Conservation (phyloP, 208 protist species). For the Wallacemonas sp. region DNA sequence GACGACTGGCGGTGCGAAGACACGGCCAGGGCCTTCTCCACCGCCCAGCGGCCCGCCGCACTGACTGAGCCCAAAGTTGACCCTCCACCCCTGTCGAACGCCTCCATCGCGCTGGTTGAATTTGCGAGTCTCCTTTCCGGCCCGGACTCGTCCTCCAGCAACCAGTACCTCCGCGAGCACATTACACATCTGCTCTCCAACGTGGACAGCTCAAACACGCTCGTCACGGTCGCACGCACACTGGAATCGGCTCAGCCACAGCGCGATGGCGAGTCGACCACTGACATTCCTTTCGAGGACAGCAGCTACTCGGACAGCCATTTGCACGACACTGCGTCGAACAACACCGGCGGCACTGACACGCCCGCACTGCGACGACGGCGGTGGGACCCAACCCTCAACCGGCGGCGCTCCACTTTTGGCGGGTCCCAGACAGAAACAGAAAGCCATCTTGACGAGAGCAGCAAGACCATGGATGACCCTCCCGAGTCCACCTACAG, state of each 20-base stretch:
- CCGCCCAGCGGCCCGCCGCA: neutral
- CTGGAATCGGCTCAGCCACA: constrained; percentile 33
- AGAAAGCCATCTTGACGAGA: constrained; percentile 13
- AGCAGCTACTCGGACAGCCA: constrained; percentile 4
- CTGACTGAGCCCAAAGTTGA: constrained; percentile 6
- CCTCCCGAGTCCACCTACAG: neutral
- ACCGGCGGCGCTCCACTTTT: constrained; percentile 3
- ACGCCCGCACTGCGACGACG: too few relatives aligned
- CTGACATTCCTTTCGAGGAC: neutral
- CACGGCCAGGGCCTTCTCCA: too few relatives aligned
- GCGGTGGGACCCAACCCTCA: neutral
- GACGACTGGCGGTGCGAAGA: too few relatives aligned
- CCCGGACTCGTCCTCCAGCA: constrained; percentile 11
- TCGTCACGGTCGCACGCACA: constrained; percentile 40
- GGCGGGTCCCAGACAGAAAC: constrained; percentile 4
- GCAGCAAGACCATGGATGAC: constrained; percentile 3
- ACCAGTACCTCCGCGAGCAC: constrained; percentile 48
- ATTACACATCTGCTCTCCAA: constrained; percentile 53
- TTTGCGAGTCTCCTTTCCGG: constrained; percentile 54
- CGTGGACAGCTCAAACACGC: constrained; percentile 52
- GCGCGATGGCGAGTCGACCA: neutral
- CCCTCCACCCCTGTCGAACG: constrained; percentile 34
- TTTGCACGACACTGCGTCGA: neutral
- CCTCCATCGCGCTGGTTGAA: constrained; percentile 56
- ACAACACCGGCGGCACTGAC: too few relatives aligned